These are phyloP conservation scores for Phallus indusiatus DNA, from an alignment of 768 basidiomycete species.

Conservation along the genomic window DNA sequence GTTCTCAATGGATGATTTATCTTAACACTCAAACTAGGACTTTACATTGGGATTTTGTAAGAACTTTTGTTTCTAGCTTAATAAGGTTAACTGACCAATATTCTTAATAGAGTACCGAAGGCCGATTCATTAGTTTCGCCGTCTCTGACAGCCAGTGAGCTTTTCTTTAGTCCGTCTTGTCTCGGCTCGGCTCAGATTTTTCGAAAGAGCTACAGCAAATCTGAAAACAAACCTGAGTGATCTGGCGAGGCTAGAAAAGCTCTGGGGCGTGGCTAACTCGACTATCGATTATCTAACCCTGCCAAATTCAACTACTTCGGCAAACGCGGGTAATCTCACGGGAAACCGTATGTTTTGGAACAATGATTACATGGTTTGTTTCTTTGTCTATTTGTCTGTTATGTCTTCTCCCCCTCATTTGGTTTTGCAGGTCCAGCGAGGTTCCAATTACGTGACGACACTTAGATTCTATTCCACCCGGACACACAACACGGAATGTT, in stretches of 20 bases:
- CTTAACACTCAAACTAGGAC: conserved; percentile 44
- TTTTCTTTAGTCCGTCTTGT: neutral
- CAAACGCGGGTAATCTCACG: conserved; percentile 42
- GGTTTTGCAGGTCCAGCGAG: conserved; percentile 48
- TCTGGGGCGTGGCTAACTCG: conserved; percentile 39
- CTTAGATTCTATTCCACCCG: conserved; percentile 54
- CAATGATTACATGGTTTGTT: conserved; percentile 58
- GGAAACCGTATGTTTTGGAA: conserved; percentile 60
- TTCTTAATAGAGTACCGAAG: conserved; percentile 43
- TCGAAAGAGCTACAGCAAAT: conserved; percentile 42
- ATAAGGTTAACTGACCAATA: neutral
- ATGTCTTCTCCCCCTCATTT: neutral
- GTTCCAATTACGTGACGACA: conserved; percentile 47
- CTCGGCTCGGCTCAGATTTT: neutral
- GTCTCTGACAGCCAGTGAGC: conserved; percentile 37
- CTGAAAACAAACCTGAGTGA: conserved; percentile 50
- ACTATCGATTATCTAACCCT: conserved; percentile 30
- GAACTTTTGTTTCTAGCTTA: conserved; percentile 17
- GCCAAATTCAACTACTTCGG: conserved; percentile 27
- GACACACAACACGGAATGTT: conserved; percentile 54
- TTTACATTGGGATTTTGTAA: conserved; percentile 65
- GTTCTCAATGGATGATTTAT: conserved; percentile 63
- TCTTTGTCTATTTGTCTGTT: neutral
- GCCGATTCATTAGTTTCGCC: conserved; percentile 61
- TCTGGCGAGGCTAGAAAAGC: conserved; percentile 37